Base-by-base conservation (phyloP, 139 green algal genomes). In the Spirogloea muscicola region DNA sequence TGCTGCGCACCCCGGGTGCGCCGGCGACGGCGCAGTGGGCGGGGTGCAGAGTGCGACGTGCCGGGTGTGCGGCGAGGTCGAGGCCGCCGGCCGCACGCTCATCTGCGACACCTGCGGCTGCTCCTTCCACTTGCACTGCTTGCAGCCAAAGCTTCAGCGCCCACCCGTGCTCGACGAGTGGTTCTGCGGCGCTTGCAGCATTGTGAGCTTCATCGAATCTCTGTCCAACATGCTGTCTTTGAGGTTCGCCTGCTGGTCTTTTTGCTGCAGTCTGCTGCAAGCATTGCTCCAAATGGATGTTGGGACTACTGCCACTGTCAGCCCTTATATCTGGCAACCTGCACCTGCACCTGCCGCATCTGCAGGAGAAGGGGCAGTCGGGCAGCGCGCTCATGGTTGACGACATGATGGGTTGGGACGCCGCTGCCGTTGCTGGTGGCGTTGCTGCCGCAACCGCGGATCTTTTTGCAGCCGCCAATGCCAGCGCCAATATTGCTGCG, bases 91-190 rank as follows among this genome's bases (percentile, higher is more conserved):
- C 18, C 5, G 5, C 40, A 62, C 52, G 38, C 52, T 62, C 6
- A 31, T 62, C 40, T 62, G 52, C 40, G 52, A 62, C 40, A 6
- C 5, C 7, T 62, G 52, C 40, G 52, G 40, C 40, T 62, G 52
- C 40, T 31, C 52, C 40, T 31, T 62, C 6, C 52, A 62, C 7
- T 43, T 62, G 52, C 31, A 6, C 6, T 62, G 52, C 7, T 62
- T 62, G 9, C 37, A 5, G 6, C 52, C 52, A 21, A 62, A 39
- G 6, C 9, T 62, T 6, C 37, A 38, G 18, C 18, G 31, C 9
- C 52, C 52, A 5, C 52, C 52, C 5, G 6, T 7, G 40, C 5
- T 39, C 7, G 52, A 62, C 9, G 52, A 62, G 52, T 62, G 52
- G 52, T 7, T 62, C 7, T 62, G 52, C 52, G 31, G 31, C 18